These are phyloP conservation scores for Melaleuca alternifolia DNA, from an alignment of 345 rosid species.

Conservation along the genomic window DNA sequence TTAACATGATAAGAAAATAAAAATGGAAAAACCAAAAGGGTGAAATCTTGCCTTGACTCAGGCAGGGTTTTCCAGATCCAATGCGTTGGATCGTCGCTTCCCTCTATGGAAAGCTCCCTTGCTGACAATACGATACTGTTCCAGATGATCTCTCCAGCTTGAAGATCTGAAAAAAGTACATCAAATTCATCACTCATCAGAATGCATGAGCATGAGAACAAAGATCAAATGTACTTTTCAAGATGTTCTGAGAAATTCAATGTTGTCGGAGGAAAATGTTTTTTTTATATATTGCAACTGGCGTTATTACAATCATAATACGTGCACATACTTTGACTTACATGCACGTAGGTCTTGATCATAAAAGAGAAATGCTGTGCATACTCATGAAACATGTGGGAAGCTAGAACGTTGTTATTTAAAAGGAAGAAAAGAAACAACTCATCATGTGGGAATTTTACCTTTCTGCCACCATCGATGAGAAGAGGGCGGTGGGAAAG, in stretches of 20 bases:
- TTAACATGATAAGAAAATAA: not conserved
- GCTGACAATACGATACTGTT: conserved; percentile 40
- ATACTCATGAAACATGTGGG: not conserved
- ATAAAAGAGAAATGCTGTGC: not conserved
- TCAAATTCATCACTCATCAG: not conserved
- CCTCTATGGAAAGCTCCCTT: conserved; percentile 44
- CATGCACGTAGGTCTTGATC: not conserved
- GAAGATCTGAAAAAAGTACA: conserved; percentile 32
- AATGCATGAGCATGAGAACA: not conserved
- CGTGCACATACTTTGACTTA: not conserved
- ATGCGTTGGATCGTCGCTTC: conserved; percentile 27
- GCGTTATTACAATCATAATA: not conserved
- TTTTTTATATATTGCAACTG: not conserved
- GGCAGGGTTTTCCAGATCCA: conserved; percentile 51
- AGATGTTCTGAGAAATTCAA: not conserved
- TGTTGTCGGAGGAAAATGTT: not conserved
- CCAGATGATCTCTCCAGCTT: conserved; percentile 46
- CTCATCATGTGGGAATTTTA: not conserved
- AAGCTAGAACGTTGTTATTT: not conserved
- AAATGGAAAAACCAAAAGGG: not conserved
- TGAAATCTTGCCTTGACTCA: conserved; percentile 34
- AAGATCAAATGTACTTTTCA: not conserved
- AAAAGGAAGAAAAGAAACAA: not conserved
- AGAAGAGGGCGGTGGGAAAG: conserved; percentile 15
- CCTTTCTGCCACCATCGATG: conserved; percentile 16